Evolutionary conservation across 371 early-diverging fungal genomes (phyloP).

Genomic region (Amoeboaphelidium protococcarum): DNA sequence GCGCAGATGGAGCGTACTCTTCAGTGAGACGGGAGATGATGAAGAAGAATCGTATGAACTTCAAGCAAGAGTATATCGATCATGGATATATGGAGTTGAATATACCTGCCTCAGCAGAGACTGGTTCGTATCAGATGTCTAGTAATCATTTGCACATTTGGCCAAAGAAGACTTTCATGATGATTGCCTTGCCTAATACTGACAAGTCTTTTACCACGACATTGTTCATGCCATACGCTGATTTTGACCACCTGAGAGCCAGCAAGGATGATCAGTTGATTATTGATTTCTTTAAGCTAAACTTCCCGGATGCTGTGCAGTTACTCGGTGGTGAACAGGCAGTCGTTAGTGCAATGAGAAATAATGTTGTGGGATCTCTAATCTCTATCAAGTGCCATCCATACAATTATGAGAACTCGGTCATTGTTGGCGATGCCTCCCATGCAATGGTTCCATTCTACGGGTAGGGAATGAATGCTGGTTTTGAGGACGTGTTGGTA

Average conservation of each 20-base stretch:
- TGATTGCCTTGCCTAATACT: conserved; percentile 84
- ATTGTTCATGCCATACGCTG: conserved; percentile 68
- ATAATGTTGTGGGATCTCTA: conserved; percentile 56
- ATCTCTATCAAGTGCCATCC: conserved; percentile 65
- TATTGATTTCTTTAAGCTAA: conserved; percentile 33
- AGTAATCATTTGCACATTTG: conserved; percentile 86
- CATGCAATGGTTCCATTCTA: conserved; percentile 95
- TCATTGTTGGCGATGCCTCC: conserved; percentile 84
- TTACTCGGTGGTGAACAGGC: conserved; percentile 37
- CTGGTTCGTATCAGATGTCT: conserved; percentile 45
- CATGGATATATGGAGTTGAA: conserved; percentile 71
- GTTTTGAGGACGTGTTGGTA: conserved; percentile 71
- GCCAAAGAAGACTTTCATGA: conserved; percentile 80
- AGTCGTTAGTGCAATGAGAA: conserved; percentile 12
- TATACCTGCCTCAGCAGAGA: conserved; percentile 25
- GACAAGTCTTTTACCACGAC: conserved; percentile 84
- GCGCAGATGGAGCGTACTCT: conserved; percentile 86
- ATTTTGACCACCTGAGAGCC: conserved; percentile 59
- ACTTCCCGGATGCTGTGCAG: conserved; percentile 55
- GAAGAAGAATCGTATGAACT: conserved; percentile 42
- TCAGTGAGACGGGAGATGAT: conserved; percentile 43
- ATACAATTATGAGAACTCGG: conserved; percentile 43
- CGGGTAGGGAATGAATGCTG: conserved; percentile 88
- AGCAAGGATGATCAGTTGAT: conserved; percentile 34
- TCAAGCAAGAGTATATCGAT: conserved; percentile 58